Evolutionary conservation across 768 basidiomycete genomes (phyloP).

Genomic region (Russula griseocarnosa): DNA sequence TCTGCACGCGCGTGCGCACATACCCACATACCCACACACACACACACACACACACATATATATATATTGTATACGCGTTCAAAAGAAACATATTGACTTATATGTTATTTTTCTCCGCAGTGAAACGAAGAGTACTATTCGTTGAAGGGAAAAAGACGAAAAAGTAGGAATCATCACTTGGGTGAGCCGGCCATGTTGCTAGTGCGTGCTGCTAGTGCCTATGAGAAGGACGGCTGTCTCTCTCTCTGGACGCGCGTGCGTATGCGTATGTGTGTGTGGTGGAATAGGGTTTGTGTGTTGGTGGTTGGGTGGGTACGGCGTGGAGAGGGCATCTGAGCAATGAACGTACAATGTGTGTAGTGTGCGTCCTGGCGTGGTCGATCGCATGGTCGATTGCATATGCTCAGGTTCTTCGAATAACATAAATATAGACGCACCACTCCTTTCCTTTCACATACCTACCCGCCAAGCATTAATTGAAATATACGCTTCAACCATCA

Average conservation of each 20-base stretch:
- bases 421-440: too few species aligned
- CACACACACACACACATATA: too few species aligned
- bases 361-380: background rate
- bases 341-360: background rate
- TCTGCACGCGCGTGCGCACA: too few species aligned
- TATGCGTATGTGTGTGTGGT: too few species aligned
- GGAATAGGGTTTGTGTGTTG: background rate
- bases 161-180: constrained; percentile 29
- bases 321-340: background rate
- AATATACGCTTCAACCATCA: background rate
- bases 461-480: background rate
- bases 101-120: constrained; percentile 36
- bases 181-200: background rate
- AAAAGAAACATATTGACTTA: background rate
- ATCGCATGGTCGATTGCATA: constrained; percentile 7
- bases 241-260: background rate
- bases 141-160: constrained; percentile 78
- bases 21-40: too few species aligned
- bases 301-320: background rate
- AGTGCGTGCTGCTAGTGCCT: background rate
- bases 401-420: background rate
- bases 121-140: constrained; percentile 69
- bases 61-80: background rate
- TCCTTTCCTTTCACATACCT: background rate
- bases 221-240: too few species aligned